Evolutionary conservation across 1,139 yeast genomes (phyloP), one percentile per base, ranked within the genome.

Genomic region (Scheffersomyces titani): DNA sequence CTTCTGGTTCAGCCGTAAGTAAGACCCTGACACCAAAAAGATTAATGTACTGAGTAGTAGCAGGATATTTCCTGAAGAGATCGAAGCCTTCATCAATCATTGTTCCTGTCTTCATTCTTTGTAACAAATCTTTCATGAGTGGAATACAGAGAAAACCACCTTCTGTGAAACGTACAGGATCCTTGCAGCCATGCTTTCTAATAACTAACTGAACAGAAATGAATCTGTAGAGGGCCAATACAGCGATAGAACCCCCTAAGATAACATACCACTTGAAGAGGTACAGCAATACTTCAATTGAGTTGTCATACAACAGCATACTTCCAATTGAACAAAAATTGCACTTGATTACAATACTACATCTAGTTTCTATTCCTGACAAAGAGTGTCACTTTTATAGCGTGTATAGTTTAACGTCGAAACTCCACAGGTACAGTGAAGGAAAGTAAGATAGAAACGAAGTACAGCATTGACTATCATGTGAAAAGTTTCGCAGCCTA

Each of bases 151-250:
- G 49, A 47, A 55, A 56, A 4, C 55, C 60, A 5, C 64, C 61
- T 1, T 52, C 54, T 30, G 40, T 30, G 16, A 58, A 57, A 36
- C 51, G 49, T 1, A 55, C 52, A 7, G 69, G 56, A 44, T 66
- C 66, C 51, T 63, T 58, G 53, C 72, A 68, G 2, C 72, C 71
- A 56, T 66, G 66, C 53, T 62, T 64, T 40, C 60, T 63, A 36
- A 57, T 53, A 54, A 65, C 63, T 11, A 52, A 21, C 51, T 50
- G 54, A n/a, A 58, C 60, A n/a, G 56, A 54, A 40, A 63, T 51
- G 47, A 50, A 52, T 49, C 57, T 54, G 13, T 56, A 53, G 19
- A 63, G 19, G 11, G 52, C 56, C 50, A 59, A 63, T 2, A 65
- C 54, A 19, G 57, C 44, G 4, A 61, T 6, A 3, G 59, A 62